Conservation (phyloP, 75 land plant genomes). For the Azolla pinnata region DNA sequence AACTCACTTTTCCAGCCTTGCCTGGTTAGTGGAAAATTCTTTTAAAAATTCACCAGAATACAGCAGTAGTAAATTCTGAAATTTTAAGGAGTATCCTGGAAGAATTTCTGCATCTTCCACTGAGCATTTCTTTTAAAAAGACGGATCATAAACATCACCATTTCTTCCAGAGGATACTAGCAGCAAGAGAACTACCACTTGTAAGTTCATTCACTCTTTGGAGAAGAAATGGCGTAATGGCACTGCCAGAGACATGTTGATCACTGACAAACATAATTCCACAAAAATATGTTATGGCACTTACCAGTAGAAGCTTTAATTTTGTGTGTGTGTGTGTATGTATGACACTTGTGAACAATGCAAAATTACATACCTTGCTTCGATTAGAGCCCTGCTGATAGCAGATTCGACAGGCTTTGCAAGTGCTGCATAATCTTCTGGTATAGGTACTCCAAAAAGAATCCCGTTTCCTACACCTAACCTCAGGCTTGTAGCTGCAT, state of each 20-base stretch:
- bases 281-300: no score
- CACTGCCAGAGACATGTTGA: slow-evolving; percentile 55
- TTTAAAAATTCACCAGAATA: not conserved
- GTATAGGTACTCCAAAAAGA: slow-evolving; percentile 83
- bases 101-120: no score
- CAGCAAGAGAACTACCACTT: slow-evolving; percentile 71
- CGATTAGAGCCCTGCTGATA: slow-evolving; percentile 60
- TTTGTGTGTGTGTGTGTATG: no score
- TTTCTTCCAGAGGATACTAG: slow-evolving; percentile 63
- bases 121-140: no score
- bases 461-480: slow-evolving; percentile 57
- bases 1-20: not conserved
- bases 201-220: slow-evolving; percentile 80
- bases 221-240: slow-evolving; percentile 76
- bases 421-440: slow-evolving; percentile 60
- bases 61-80: no score
- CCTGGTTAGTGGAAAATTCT: not conserved
- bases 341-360: not conserved
- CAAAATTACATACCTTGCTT: slow-evolving; percentile 46
- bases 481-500: slow-evolving; percentile 55
- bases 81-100: no score
- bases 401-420: slow-evolving; percentile 73
- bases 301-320: no score
- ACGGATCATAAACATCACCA: slow-evolving; percentile 2
- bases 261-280: slow-evolving; percentile 35